Percentiles rank a stretch among this genome's conserved stretches.
phyloP scores from a whole-genome alignment of 169 alveolate species.

The Sarcocystis neurona region DNA sequence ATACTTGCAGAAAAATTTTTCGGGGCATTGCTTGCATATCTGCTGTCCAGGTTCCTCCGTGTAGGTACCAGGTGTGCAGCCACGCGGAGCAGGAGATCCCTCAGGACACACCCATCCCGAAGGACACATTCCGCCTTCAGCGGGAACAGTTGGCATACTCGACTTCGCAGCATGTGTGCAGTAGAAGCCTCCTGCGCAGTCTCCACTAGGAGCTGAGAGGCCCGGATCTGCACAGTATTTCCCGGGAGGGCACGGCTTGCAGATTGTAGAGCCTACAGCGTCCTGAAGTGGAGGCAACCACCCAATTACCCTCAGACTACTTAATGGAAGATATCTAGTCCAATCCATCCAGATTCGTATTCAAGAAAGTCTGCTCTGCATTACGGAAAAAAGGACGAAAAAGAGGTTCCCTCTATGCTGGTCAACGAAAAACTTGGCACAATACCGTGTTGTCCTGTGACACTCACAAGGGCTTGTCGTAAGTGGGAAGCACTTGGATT shows the following conservation, averaged over 20 bases:
- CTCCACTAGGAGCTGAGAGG: slow-evolving; percentile 44
- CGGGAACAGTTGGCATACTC: neutral
- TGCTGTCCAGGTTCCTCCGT: slow-evolving; percentile 39
- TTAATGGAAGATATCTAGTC: neutral
- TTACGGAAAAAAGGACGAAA: too few species aligned
- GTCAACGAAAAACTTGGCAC: too few species aligned
- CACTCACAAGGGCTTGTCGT: too few species aligned
- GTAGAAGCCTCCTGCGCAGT: slow-evolving; percentile 40
- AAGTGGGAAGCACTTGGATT: too few species aligned
- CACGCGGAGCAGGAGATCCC: slow-evolving; percentile 39
- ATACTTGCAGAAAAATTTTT: slow-evolving; percentile 39
- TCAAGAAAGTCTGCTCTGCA: too few species aligned
- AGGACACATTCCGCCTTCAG: slow-evolving; percentile 32
- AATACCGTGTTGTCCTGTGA: too few species aligned
- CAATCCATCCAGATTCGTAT: neutral
- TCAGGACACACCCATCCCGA: slow-evolving; percentile 37
- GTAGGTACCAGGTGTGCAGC: slow-evolving; percentile 54
- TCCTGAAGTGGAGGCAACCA: neutral
- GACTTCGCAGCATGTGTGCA: slow-evolving; percentile 31
- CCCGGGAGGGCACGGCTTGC: slow-evolving; percentile 66
- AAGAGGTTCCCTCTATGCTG: too few species aligned
- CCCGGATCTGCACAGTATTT: slow-evolving; percentile 63
- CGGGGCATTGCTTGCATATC: slow-evolving; percentile 51
- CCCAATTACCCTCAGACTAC: neutral
- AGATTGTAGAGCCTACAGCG: slow-evolving; percentile 34